A percentile compares a stretch with the other conserved stretches of the same genome.
phyloP scores from a whole-genome alignment of 495 filamentous ascomycete genomes.

The Endocarpon pusillum region DNA sequence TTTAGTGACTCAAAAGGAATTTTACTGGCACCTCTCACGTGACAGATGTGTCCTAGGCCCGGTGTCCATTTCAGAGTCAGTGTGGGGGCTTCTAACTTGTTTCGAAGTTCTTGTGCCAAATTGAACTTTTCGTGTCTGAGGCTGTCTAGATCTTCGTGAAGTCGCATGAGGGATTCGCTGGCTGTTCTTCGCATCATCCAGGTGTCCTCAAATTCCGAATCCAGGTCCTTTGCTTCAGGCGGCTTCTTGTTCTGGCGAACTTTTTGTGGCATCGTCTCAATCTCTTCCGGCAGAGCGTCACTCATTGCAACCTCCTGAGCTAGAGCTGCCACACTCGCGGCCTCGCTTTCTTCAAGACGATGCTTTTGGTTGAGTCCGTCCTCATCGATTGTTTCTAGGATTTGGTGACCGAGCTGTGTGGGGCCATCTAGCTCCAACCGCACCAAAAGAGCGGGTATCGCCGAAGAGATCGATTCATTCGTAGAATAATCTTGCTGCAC shows the following conservation, averaged over 20 bases:
- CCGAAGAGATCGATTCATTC: constrained; percentile 8
- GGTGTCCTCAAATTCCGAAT: constrained; percentile 30
- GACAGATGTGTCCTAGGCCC: constrained; percentile 70
- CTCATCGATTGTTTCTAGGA: constrained; percentile 74
- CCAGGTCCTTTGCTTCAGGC: constrained; percentile 14
- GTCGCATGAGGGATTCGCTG: constrained; percentile 38
- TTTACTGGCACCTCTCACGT: constrained; percentile 57
- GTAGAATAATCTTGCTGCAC: not conserved
- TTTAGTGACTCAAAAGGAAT: constrained; percentile 35
- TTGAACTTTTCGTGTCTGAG: constrained; percentile 38
- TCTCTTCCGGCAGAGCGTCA: constrained; percentile 35
- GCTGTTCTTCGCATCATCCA: constrained; percentile 79
- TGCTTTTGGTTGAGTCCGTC: constrained; percentile 73
- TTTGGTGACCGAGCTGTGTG: constrained; percentile 45
- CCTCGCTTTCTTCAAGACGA: constrained; percentile 51
- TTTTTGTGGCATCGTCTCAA: constrained; percentile 27
- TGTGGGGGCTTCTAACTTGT: constrained; percentile 34
- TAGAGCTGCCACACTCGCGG: constrained; percentile 45
- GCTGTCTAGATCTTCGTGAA: constrained; percentile 47
- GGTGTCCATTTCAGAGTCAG: constrained; percentile 73
- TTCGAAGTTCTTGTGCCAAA: constrained; percentile 43
- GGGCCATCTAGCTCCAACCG: constrained; percentile 57
- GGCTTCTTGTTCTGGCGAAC: constrained; percentile 18
- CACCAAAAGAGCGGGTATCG: constrained; percentile 34
- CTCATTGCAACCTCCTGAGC: constrained; percentile 47